Evolutionary conservation across 768 basidiomycete genomes (phyloP), one percentile per base, ranked within the genome.

Genomic region (Leccinum imitatum): DNA sequence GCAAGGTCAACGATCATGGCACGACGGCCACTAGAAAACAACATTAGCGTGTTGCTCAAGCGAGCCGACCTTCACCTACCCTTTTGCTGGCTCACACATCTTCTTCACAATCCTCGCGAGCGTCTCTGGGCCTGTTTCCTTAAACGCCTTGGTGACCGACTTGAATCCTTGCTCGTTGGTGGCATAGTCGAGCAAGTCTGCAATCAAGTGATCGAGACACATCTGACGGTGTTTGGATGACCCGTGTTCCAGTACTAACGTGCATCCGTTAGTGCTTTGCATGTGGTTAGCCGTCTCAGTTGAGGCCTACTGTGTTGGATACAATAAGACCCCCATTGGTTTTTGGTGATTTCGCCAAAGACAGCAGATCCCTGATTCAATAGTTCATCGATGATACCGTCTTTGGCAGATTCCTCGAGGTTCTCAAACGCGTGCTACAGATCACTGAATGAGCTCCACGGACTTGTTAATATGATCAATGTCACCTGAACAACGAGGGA

Each of bases 271-370:
- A 64, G 60, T 50, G 54, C 47, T 41, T 58, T 10, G 48, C 14
- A 60, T 13, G 33, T n/a, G 23, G 31, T 25, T n/a, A 54, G 41
- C 50, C 37, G 7, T 21, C 17, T 46, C n/a, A 8, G n/a, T 46
- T 46, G 44, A 58, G 10, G 74, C 90, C 58, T 64, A 92, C 91
- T 91, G 59, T 92, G 91, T 65, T 92, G 90, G 27, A 93, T 80
- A 70, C 91, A 93, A 66, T 92, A 93, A 1, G 90, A 88, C 11
- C 92, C 92, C 91, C 91, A 94, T 69, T 93, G 91, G 61, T 85
- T 94, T 77, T 90, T 92, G 19, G 87, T 80, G 17, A 93, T 90
- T 64, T 92, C 89, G 21, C 82, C 79, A 63, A 93, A 93, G 25
- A 89, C 79, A 1, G 69, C 71, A 2, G 82, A 71, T 14, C 90